Percentiles rank a stretch among this genome's conserved stretches.
Conservation (phyloP, 805 yeast species). For the Torulaspora indica region DNA sequence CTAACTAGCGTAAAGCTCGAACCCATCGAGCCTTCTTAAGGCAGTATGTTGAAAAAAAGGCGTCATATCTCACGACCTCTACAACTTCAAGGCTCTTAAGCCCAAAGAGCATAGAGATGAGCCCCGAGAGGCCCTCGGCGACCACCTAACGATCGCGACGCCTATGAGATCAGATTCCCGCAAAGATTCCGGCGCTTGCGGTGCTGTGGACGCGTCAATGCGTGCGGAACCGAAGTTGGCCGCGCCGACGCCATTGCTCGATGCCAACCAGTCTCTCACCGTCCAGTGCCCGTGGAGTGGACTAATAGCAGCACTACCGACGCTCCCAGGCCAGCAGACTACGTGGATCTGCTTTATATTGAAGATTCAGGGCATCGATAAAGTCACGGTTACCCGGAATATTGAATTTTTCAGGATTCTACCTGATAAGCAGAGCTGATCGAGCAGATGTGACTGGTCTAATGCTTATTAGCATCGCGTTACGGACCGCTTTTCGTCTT, state of each 20-base stretch:
- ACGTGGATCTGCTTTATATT: too few species aligned
- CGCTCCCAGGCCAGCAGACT: background rate
- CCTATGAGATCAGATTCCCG: background rate
- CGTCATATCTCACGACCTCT: background rate
- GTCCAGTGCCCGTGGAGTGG: too few species aligned
- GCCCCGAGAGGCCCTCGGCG: background rate
- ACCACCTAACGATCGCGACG: too few species aligned
- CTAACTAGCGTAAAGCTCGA: background rate
- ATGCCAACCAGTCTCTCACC: background rate
- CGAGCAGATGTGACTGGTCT: background rate
- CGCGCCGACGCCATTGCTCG: background rate
- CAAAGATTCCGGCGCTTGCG: background rate
- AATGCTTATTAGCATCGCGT: background rate
- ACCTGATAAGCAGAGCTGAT: constrained; percentile 1
- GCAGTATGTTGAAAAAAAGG: background rate
- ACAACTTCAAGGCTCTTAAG: background rate
- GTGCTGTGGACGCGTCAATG: background rate
- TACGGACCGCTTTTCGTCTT: background rate
- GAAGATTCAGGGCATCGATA: background rate
- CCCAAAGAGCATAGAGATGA: background rate
- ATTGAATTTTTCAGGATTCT: constrained; percentile 2
- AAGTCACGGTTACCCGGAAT: constrained; percentile 2
- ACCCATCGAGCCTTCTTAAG: constrained; percentile 1
- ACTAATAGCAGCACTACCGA: too few species aligned
- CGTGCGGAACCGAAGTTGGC: background rate